These are phyloP conservation scores for Tetrahymena elliotti DNA, from an alignment of 73 alveolate genomes.

Conservation along the genomic window DNA sequence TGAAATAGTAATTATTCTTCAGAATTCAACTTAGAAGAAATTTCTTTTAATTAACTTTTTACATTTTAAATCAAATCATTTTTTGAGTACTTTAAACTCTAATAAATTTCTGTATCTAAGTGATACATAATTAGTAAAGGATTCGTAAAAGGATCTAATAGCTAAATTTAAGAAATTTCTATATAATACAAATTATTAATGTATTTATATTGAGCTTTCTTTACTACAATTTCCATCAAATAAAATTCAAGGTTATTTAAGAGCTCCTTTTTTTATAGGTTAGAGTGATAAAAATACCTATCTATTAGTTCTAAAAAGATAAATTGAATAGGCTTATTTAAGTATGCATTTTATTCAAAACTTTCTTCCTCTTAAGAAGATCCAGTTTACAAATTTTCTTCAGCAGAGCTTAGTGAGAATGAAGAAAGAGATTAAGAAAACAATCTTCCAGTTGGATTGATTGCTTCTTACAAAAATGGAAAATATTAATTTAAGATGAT, in stretches of 20 bases:
- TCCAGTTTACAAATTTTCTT: not conserved
- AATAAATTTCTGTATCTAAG: not conserved
- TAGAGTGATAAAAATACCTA: not conserved
- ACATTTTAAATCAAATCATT: not conserved
- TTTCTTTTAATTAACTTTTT: not conserved
- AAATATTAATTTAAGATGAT: not conserved
- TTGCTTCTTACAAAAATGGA: not conserved
- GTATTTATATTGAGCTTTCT: not conserved
- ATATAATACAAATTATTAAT: not conserved
- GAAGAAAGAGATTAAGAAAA: not conserved
- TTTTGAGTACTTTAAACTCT: not conserved
- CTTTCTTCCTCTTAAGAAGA: not conserved
- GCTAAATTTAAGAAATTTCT: not conserved
- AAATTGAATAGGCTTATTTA: not conserved
- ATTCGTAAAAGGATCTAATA: not conserved
- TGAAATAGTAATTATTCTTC: not conserved
- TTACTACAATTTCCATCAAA: not conserved
- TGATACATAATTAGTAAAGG: not conserved
- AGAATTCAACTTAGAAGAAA: not conserved
- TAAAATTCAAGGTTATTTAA: not conserved
- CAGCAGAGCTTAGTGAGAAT: not conserved
- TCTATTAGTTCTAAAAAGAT: not conserved
- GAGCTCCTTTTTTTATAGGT: not conserved
- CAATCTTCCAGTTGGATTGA: not conserved
- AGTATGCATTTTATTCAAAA: not conserved